Percentiles rank a stretch among this genome's conserved stretches.
Conservation (phyloP, 1,139 yeast genomes). For the Geotrichum reessii region DNA sequence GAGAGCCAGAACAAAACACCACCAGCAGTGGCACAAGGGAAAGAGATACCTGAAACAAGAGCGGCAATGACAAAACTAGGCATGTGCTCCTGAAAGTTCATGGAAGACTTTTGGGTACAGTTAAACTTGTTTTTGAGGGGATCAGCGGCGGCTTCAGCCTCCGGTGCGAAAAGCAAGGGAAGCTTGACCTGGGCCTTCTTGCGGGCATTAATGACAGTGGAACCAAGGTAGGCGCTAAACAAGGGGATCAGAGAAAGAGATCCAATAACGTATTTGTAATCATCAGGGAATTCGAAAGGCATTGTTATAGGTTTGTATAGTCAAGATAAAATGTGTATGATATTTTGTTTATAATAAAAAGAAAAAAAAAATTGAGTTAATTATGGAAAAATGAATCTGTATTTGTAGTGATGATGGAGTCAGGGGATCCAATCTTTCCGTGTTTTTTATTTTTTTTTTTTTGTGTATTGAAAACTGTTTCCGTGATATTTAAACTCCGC, state of each 20-base stretch:
- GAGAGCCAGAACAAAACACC: conserved; percentile 16
- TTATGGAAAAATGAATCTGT: no score
- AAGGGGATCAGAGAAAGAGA: conserved; percentile 19
- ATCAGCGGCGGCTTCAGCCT: conserved; percentile 20
- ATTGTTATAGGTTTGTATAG: conserved; percentile 5
- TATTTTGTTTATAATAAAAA: no score
- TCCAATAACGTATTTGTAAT: conserved; percentile 20
- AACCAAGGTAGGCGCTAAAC: conserved; percentile 16
- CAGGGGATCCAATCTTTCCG: no score
- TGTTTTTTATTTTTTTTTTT: no score
- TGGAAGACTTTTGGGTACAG: conserved; percentile 22
- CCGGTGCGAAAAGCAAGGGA: conserved; percentile 20
- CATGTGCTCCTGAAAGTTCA: conserved; percentile 22
- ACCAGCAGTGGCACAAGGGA: conserved; percentile 18
- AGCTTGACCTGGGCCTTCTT: conserved; percentile 15
- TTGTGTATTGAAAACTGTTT: no score
- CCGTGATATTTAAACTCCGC: no score
- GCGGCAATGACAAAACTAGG: conserved; percentile 17
- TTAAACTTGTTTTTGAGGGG: conserved; percentile 20
- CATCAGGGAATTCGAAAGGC: conserved; percentile 16
- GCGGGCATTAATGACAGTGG: conserved; percentile 17
- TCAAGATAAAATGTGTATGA: no score
- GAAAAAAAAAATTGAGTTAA: no score
- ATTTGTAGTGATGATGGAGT: no score
- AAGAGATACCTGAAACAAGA: conserved; percentile 18